phyloP scores from a whole-genome alignment of 331 rosid genomes.

The Pyracantha coccinea region DNA sequence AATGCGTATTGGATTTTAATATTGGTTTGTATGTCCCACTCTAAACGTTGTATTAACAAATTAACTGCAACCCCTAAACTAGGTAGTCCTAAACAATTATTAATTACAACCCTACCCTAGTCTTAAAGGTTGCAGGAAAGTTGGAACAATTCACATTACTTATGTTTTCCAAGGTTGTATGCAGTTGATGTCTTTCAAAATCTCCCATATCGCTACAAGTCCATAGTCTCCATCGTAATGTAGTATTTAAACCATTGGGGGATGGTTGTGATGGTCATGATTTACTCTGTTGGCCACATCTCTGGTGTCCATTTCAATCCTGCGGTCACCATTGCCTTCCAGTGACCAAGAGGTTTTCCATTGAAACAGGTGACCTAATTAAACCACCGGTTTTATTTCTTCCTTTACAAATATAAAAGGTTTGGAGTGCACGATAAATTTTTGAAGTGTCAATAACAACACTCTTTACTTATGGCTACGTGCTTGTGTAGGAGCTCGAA shows the following conservation, averaged over 20 bases:
- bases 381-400: neutral
- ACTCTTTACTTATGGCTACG: constrained; percentile 40
- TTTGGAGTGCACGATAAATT: neutral
- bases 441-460: too few relatives aligned
- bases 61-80: too few relatives aligned
- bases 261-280: constrained; percentile 50
- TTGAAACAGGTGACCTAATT: constrained; percentile 47
- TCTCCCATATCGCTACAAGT: too few relatives aligned
- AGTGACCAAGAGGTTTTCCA: constrained; percentile 47
- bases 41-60: too few relatives aligned
- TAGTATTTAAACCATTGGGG: constrained; percentile 41
- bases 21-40: too few relatives aligned
- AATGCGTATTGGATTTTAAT: too few relatives aligned
- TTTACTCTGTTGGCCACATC: constrained; percentile 73
- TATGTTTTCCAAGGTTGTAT: too few relatives aligned
- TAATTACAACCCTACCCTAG: too few relatives aligned
- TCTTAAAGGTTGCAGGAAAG: too few relatives aligned
- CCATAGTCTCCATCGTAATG: too few relatives aligned
- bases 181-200: too few relatives aligned
- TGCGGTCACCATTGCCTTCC: constrained; percentile 77
- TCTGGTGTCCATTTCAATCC: constrained; percentile 95
- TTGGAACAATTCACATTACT: neutral
- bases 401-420: neutral
- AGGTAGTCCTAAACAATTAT: too few relatives aligned
- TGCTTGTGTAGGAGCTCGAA: constrained; percentile 42